Conservation (phyloP, 2,329 filamentous ascomycete genomes). For the Aspergillus clavatus region DNA sequence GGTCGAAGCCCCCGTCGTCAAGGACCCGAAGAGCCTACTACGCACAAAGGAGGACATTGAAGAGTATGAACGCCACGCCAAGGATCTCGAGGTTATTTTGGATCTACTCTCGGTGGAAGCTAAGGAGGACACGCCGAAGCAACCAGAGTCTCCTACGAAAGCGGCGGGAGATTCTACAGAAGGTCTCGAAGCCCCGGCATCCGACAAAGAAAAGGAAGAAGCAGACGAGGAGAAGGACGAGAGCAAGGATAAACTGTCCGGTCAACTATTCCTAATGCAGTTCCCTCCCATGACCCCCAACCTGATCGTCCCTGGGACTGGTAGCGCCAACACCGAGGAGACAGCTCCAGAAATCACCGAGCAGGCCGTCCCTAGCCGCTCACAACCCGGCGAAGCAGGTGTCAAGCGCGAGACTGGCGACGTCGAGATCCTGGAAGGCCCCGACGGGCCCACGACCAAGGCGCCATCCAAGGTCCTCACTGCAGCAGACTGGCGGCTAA, state of each 20-base stretch:
- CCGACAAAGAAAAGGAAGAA: conserved; percentile 15
- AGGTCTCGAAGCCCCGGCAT: conserved; percentile 12
- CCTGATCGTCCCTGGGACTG: conserved; percentile 39
- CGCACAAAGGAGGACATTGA: conserved; percentile 40
- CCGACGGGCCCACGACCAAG: conserved; percentile 9
- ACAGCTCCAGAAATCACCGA: conserved; percentile 3
- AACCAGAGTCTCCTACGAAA: conserved; percentile 10
- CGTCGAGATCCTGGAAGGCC: conserved; percentile 24
- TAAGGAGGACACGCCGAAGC: conserved; percentile 14
- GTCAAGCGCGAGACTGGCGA: conserved; percentile 31
- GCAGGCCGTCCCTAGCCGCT: conserved; percentile 1
- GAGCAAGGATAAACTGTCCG: conserved; percentile 42
- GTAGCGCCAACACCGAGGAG: conserved; percentile 6
- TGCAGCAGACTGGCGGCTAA: conserved; percentile 41
- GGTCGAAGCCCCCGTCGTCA: conserved; percentile 10
- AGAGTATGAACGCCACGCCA: conserved; percentile 38
- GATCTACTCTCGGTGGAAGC: conserved; percentile 31
- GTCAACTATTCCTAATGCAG: conserved; percentile 60
- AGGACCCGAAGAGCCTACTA: conserved; percentile 32
- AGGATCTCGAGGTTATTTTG: conserved; percentile 39
- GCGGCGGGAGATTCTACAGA: conserved; percentile 1
- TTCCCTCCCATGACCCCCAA: conserved; percentile 60
- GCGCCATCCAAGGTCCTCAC: conserved; percentile 33
- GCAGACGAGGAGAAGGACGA: conserved; percentile 23
- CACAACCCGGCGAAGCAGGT: conserved; percentile 13